Percentiles rank a stretch among this genome's conserved stretches.
Conservation (phyloP, 192 early-diverging fungal genomes). For the Umbelopsis isabellina region DNA sequence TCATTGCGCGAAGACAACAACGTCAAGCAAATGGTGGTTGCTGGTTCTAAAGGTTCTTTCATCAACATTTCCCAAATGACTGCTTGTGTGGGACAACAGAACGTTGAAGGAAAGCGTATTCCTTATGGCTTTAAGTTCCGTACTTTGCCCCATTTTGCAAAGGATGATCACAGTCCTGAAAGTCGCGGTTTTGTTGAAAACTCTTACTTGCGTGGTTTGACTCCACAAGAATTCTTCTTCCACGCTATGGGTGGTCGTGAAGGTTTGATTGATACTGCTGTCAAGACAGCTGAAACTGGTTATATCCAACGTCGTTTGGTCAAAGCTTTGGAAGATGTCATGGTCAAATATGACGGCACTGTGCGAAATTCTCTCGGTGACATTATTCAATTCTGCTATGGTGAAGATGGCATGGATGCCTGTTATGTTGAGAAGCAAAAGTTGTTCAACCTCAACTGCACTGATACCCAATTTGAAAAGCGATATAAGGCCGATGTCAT, state of each 20-base stretch:
- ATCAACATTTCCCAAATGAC: constrained; percentile 99
- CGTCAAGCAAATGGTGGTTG: constrained; percentile 93
- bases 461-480: constrained; percentile 72
- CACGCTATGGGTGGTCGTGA: constrained; percentile 99
- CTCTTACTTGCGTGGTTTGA: constrained; percentile 88
- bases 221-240: constrained; percentile 99
- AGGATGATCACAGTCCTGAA: constrained; percentile 95
- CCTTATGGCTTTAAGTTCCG: constrained; percentile 95
- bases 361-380: constrained; percentile 93
- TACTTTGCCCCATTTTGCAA: constrained; percentile 95
- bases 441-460: constrained; percentile 70
- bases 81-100: constrained; percentile 99
- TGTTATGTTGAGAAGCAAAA: constrained; percentile 84
- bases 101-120: constrained; percentile 99
- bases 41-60: constrained; percentile 95
- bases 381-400: constrained; percentile 95
- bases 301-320: constrained; percentile 99
- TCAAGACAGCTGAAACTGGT: constrained; percentile 99
- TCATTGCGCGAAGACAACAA: constrained; percentile 92
- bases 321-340: constrained; percentile 97
- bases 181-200: constrained; percentile 89
- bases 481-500: constrained; percentile 85
- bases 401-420: constrained; percentile 98
- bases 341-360: constrained; percentile 97
- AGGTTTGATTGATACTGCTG: constrained; percentile 99